Percentiles rank a stretch among this genome's conserved stretches.
Evolutionary conservation across 345 rosid species (phyloP).

Genomic region (Populus tremula): DNA sequence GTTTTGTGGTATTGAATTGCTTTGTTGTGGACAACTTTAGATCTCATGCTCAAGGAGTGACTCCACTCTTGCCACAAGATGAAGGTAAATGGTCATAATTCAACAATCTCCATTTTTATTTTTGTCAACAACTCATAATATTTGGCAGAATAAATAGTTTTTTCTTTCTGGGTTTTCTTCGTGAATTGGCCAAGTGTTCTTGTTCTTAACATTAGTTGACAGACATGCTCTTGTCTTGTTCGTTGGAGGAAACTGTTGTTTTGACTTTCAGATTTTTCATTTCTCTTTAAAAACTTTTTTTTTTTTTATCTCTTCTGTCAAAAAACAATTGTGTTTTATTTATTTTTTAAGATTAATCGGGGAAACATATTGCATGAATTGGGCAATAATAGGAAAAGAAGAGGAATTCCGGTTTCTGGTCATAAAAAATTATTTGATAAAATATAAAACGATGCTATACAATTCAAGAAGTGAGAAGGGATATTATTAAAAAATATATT

Average conservation of each 20-base stretch:
- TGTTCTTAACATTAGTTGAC: conserved; percentile 4
- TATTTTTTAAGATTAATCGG: background rate
- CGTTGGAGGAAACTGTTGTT: background rate
- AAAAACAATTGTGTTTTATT: background rate
- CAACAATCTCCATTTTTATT: background rate
- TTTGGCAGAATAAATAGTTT: background rate
- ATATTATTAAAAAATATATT: too few species aligned
- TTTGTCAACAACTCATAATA: background rate
- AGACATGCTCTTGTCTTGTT: background rate
- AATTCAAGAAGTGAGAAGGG: too few species aligned
- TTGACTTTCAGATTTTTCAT: background rate
- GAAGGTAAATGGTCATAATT: conserved; percentile 42
- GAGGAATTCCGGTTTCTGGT: background rate
- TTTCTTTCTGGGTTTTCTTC: background rate
- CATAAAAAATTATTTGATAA: too few species aligned
- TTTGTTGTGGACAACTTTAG: conserved; percentile 19
- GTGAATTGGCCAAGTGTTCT: background rate
- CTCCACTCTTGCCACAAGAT: conserved; percentile 35
- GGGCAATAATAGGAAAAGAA: background rate
- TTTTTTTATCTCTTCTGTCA: background rate
- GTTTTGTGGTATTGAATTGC: conserved; percentile 29
- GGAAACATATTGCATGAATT: background rate
- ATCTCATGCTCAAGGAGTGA: conserved; percentile 38
- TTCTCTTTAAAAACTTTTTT: background rate
- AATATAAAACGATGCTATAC: too few species aligned